These are phyloP conservation scores for Sanghuangporus baumii DNA, from an alignment of 1,284 basidiomycete species.

Conservation along the genomic window DNA sequence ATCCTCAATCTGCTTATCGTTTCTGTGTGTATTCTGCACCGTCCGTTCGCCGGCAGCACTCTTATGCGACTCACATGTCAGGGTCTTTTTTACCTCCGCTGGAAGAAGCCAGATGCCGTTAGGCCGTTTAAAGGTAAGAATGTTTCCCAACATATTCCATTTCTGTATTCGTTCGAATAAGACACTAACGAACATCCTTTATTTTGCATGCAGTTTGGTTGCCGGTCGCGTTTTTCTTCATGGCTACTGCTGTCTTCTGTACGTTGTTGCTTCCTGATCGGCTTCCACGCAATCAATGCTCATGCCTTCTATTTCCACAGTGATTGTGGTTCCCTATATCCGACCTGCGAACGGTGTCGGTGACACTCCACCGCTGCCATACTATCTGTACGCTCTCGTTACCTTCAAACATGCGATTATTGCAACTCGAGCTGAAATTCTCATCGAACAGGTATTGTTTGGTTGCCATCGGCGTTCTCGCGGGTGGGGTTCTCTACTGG, in stretches of 20 bases:
- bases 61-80: slow-evolving; percentile 20
- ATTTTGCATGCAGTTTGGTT: slow-evolving; percentile 40
- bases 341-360: slow-evolving; percentile 48
- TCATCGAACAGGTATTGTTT: slow-evolving; percentile 40
- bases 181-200: background rate
- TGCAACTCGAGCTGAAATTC: background rate
- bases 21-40: slow-evolving; percentile 29
- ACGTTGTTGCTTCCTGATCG: slow-evolving; percentile 15
- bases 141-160: background rate
- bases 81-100: slow-evolving; percentile 55
- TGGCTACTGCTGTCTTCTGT: slow-evolving; percentile 48
- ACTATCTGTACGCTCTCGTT: slow-evolving; percentile 41
- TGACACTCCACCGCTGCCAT: slow-evolving; percentile 54
- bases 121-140: slow-evolving; percentile 52
- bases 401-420: background rate
- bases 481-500: slow-evolving; percentile 48
- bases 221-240: slow-evolving; percentile 51
- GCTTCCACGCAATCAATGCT: background rate
- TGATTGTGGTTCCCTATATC: slow-evolving; percentile 52
- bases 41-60: background rate
- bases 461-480: slow-evolving; percentile 47
- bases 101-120: slow-evolving; percentile 37
- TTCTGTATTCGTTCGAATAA: background rate
- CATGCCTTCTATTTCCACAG: slow-evolving; percentile 24
- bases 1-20: slow-evolving; percentile 55